phyloP scores from a whole-genome alignment of 345 rosid species.

The Ceriops tagal region DNA sequence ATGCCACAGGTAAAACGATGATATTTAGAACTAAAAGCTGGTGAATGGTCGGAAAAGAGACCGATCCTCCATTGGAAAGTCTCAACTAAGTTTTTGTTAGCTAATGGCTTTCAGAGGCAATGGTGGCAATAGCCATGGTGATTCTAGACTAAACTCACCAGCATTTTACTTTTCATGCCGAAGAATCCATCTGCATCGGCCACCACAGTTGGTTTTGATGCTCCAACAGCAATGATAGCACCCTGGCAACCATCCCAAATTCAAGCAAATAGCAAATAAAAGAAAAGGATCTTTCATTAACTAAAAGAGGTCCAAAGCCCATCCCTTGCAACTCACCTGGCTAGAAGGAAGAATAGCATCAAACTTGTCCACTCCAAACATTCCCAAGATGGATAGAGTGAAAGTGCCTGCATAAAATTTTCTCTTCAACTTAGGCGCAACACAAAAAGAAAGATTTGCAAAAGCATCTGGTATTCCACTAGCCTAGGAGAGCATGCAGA shows the following conservation, averaged over 20 bases:
- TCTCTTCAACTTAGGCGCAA: not conserved
- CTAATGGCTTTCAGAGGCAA: too few species aligned
- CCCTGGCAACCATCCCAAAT: conserved; percentile 53
- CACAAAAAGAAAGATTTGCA: not conserved
- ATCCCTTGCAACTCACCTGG: conserved; percentile 50
- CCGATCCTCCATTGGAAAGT: too few species aligned
- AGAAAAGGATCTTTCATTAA: not conserved
- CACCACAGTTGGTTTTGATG: conserved; percentile 84
- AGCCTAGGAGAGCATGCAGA: not conserved
- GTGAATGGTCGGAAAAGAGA: too few species aligned
- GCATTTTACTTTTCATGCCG: conserved; percentile 81
- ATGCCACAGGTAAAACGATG: too few species aligned
- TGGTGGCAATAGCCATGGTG: too few species aligned
- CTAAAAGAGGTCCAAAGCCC: not conserved
- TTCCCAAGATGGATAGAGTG: conserved; percentile 87
- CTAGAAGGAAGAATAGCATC: conserved; percentile 99
- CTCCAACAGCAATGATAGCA: conserved; percentile 98
- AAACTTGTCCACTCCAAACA: conserved; percentile 95
- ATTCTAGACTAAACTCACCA: conserved; percentile 43
- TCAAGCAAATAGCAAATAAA: conserved; percentile 11
- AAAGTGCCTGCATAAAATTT: conserved; percentile 66
- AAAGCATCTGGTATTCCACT: not conserved
- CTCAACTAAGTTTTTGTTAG: too few species aligned
- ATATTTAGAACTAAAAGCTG: too few species aligned
- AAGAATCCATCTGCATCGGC: conserved; percentile 90